phyloP scores from a whole-genome alignment of 148 eudicot species.

The Chenopodium berlandieri region DNA sequence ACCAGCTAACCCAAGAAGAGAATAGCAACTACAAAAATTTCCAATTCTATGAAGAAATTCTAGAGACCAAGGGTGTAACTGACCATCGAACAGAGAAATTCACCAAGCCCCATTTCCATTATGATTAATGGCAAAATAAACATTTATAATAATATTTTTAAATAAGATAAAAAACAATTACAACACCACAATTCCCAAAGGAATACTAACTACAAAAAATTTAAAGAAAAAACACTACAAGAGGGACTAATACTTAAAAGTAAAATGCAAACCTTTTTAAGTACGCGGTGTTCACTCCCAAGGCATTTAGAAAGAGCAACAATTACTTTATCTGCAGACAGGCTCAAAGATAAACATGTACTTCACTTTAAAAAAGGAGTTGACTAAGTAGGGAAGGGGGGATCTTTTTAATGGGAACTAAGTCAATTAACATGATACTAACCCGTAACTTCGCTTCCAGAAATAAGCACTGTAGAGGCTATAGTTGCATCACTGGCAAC shows the following conservation, averaged over 20 bases:
- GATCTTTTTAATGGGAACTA: not conserved
- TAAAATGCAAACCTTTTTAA: conserved; percentile 67
- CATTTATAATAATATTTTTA: not conserved
- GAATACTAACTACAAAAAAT: not conserved
- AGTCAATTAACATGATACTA: conserved; percentile 21
- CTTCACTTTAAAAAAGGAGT: not conserved
- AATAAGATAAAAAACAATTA: no score
- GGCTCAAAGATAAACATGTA: not conserved
- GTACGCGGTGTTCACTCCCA: conserved; percentile 85
- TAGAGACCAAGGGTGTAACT: not conserved
- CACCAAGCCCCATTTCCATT: not conserved
- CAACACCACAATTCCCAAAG: not conserved
- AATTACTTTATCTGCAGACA: conserved; percentile 55
- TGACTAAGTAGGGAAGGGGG: not conserved
- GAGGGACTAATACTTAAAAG: not conserved
- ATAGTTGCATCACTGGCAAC: conserved; percentile 80
- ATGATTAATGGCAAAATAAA: not conserved
- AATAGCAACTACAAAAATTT: not conserved
- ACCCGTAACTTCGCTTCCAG: conserved; percentile 75
- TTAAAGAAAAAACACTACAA: not conserved
- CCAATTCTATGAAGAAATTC: not conserved
- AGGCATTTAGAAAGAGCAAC: conserved; percentile 70
- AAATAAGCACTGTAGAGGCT: conserved; percentile 49
- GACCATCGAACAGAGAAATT: not conserved
- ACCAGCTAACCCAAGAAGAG: not conserved